Percentiles rank a stretch among this genome's conserved stretches.
Evolutionary conservation across 225 moss, liverwort and hornwort species (phyloP).

Genomic region (Antitrichia curtipendula): DNA sequence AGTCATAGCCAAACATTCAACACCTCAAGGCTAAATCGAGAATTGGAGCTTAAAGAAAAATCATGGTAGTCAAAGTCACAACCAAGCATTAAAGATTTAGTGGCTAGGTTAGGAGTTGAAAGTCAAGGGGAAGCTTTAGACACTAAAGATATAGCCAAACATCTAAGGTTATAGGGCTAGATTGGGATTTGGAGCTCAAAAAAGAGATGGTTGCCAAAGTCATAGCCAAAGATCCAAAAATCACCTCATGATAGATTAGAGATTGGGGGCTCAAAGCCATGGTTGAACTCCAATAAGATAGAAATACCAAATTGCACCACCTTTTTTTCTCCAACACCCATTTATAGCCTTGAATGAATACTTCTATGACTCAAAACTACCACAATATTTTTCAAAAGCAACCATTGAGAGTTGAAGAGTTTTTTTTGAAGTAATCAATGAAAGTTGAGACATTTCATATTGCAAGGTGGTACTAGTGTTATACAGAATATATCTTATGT

Average conservation of each 20-base stretch:
- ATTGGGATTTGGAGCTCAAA: too few relatives aligned
- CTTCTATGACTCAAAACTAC: too few relatives aligned
- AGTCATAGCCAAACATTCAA: too few relatives aligned
- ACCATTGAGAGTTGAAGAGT: not conserved
- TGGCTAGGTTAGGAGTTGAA: not conserved
- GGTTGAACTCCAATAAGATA: too few relatives aligned
- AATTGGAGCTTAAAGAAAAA: too few relatives aligned
- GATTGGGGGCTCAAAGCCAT: not conserved
- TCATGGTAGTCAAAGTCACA: not conserved
- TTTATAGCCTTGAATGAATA: not conserved
- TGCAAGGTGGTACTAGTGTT: not conserved
- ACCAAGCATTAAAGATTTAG: not conserved
- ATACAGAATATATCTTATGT: not conserved
- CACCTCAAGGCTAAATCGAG: too few relatives aligned
- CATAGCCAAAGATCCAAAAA: not conserved
- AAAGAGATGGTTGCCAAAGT: too few relatives aligned
- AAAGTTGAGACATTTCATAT: not conserved
- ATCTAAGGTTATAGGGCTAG: too few relatives aligned
- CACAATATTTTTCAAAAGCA: not conserved
- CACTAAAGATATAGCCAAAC: not conserved
- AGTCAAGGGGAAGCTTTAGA: not conserved
- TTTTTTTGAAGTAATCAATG: not conserved
- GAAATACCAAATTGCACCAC: not conserved
- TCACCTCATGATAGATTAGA: not conserved
- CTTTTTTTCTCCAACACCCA: rapidly evolving